These are phyloP conservation scores for Ligustrum vulgare DNA, from an alignment of 257 asterid species.

Conservation along the genomic window DNA sequence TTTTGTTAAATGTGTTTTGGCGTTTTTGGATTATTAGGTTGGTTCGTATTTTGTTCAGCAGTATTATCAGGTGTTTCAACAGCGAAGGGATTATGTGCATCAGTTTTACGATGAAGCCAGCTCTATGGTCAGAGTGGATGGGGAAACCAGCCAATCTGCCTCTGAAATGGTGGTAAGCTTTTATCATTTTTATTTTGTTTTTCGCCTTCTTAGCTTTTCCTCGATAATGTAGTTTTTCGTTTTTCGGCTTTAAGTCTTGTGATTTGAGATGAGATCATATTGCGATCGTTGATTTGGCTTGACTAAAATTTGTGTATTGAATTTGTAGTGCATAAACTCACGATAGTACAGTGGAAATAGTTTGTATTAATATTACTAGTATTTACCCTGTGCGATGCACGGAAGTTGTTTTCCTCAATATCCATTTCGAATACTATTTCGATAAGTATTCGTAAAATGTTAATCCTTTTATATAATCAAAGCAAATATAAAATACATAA, in stretches of 20 bases:
- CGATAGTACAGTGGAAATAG: neutral
- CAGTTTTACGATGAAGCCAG: slow-evolving; percentile 83
- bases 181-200: neutral
- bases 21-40: slow-evolving; percentile 38
- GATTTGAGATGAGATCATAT: neutral
- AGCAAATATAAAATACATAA: too few relatives aligned
- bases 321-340: neutral
- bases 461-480: too few relatives aligned
- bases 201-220: too few relatives aligned
- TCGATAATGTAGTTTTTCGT: neutral
- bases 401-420: too few relatives aligned
- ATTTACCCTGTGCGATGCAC: too few relatives aligned
- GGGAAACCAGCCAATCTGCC: slow-evolving; percentile 57
- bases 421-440: too few relatives aligned
- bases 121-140: slow-evolving; percentile 67
- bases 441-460: too few relatives aligned
- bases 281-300: neutral
- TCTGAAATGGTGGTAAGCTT: slow-evolving; percentile 53
- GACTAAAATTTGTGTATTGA: neutral
- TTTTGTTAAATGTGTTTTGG: neutral
- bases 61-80: slow-evolving; percentile 71
- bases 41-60: slow-evolving; percentile 88
- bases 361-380: too few relatives aligned
- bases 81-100: slow-evolving; percentile 61
- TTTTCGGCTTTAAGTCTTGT: neutral